Conservation (phyloP, 2,329 filamentous ascomycete genomes). For the Phaeosphaeriaceae sp. region DNA sequence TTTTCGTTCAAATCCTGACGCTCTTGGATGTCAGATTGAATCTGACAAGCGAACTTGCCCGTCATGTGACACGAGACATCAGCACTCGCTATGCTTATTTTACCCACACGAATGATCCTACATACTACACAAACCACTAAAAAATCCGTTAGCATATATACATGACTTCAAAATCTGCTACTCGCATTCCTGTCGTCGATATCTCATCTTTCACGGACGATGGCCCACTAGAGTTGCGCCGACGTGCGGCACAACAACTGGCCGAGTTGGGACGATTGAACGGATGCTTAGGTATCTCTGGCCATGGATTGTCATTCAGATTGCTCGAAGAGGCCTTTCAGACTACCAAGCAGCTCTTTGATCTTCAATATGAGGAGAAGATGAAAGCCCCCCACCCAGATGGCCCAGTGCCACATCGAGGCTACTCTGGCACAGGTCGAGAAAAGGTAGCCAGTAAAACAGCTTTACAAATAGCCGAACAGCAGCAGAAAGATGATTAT, state of each 20-base stretch:
- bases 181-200: constrained; percentile 39
- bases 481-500: constrained; percentile 10
- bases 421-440: constrained; percentile 62
- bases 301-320: constrained; percentile 52
- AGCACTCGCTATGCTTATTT: too few species aligned
- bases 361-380: constrained; percentile 54
- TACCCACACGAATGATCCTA: too few species aligned
- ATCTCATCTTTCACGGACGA: constrained; percentile 45
- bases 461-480: constrained; percentile 39
- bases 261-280: constrained; percentile 52
- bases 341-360: constrained; percentile 54
- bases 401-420: constrained; percentile 58
- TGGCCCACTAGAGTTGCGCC: constrained; percentile 26
- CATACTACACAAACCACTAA: too few species aligned
- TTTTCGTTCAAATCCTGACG: too few species aligned
- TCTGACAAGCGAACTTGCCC: too few species aligned
- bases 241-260: constrained; percentile 47
- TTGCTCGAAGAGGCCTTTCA: constrained; percentile 54
- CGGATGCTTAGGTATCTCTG: constrained; percentile 58
- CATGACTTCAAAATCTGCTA: too few species aligned
- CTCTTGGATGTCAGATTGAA: too few species aligned
- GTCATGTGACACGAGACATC: too few species aligned
- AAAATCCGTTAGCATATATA: too few species aligned
- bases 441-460: constrained; percentile 61
- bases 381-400: constrained; percentile 58